Evolutionary conservation across 1,284 basidiomycete species (phyloP).

Genomic region (Apiotrichum domesticum): DNA sequence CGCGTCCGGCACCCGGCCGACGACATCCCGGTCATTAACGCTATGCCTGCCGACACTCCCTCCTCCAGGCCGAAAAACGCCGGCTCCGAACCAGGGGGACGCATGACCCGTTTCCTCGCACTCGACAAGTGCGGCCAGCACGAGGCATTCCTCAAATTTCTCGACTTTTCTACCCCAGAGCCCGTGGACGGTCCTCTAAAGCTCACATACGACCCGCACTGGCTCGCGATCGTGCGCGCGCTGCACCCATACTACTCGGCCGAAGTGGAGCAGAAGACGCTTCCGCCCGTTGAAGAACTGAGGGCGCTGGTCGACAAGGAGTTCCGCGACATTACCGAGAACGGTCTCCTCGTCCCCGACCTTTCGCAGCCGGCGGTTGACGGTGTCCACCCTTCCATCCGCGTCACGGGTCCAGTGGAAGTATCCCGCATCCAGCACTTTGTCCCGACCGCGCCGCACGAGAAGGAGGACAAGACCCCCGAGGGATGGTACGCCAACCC

Average conservation of each 20-base stretch:
- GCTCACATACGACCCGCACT: constrained; percentile 73
- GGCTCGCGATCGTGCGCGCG: constrained; percentile 87
- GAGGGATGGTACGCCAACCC: constrained; percentile 74
- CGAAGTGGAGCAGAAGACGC: constrained; percentile 57
- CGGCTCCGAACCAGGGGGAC: too few species aligned
- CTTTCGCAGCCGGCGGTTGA: too few species aligned
- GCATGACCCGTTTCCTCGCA: constrained; percentile 61
- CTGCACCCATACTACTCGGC: constrained; percentile 71
- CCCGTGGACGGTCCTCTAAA: constrained; percentile 38
- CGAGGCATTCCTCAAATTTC: constrained; percentile 67
- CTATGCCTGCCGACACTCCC: constrained; percentile 46
- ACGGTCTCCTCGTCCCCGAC: too few species aligned
- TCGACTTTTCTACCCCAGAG: constrained; percentile 56
- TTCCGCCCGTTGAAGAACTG: constrained; percentile 53
- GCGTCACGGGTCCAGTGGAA: constrained; percentile 32
- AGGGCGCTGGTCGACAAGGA: constrained; percentile 56
- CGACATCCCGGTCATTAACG: constrained; percentile 47
- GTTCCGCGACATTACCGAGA: constrained; percentile 57
- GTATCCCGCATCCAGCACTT: constrained; percentile 66
- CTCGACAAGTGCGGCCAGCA: constrained; percentile 85
- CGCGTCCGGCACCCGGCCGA: too few species aligned
- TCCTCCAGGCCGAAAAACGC: neutral
- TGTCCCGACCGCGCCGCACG: constrained; percentile 63
- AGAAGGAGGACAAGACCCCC: constrained; percentile 44
- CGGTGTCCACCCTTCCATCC: too few species aligned